Conservation (phyloP, 306 rosid species). For the Pyrus pyrifolia region DNA sequence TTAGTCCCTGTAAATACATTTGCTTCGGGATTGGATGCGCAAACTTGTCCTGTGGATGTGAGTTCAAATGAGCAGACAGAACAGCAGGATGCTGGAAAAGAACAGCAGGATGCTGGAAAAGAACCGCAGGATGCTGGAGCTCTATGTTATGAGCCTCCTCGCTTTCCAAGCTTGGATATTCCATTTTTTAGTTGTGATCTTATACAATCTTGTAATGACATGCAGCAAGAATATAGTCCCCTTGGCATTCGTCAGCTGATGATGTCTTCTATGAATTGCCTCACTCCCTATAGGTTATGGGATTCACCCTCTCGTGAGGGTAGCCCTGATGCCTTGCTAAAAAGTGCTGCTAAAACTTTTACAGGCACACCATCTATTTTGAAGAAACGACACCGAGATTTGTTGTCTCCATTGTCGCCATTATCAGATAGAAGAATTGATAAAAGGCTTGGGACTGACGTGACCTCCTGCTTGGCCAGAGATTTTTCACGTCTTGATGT, state of each 20-base stretch:
- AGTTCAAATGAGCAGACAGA: conserved; percentile 30
- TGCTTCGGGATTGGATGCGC: conserved; percentile 35
- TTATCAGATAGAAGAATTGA: conserved; percentile 71
- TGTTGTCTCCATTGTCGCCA: conserved; percentile 89
- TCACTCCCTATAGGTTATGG: conserved; percentile 87
- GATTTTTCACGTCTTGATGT: conserved; percentile 81
- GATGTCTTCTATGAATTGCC: conserved; percentile 88
- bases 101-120: conserved; percentile 51
- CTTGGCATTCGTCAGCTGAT: conserved; percentile 90
- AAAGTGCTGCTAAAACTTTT: conserved; percentile 89
- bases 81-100: conserved; percentile 51
- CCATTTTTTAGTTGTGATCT: conserved; percentile 99
- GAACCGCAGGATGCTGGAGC: conserved; percentile 58
- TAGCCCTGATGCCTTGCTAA: conserved; percentile 80
- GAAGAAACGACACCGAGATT: conserved; percentile 79
- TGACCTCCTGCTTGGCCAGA: conserved; percentile 53
- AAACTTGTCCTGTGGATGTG: conserved; percentile 34
- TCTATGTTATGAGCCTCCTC: conserved; percentile 92
- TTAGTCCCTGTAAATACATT: conserved; percentile 71
- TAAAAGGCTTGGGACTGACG: conserved; percentile 63
- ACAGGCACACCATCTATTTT: conserved; percentile 78
- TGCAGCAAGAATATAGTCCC: conserved; percentile 98
- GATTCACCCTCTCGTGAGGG: conserved; percentile 70
- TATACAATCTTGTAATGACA: conserved; percentile 62
- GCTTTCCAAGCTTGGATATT: conserved; percentile 81